Conservation (phyloP, 2,329 filamentous ascomycete species). For the Fusarium sp. region DNA sequence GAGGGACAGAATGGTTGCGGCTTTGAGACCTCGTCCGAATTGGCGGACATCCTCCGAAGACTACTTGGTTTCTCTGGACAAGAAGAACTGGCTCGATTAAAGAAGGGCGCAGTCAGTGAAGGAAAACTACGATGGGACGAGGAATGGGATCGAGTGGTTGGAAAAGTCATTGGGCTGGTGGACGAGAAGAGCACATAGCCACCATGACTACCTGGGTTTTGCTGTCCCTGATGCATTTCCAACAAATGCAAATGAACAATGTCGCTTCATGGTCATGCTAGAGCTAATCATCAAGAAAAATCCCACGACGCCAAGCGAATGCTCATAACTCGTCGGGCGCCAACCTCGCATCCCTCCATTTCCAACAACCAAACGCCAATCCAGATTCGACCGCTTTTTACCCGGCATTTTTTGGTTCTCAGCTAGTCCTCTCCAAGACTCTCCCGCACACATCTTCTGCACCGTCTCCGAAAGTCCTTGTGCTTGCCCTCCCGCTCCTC, state of each 20-base stretch:
- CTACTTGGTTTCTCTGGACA: conserved; percentile 69
- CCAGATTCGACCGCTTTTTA: conserved; percentile 3
- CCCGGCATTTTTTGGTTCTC: neutral
- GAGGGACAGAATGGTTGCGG: conserved; percentile 89
- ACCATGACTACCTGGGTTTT: neutral
- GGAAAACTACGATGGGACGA: conserved; percentile 86
- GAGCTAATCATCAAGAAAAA: conserved; percentile 17
- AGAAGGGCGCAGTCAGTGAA: conserved; percentile 78
- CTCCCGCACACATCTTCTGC: conserved; percentile 82
- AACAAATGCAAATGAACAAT: neutral
- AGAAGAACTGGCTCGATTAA: conserved; percentile 70
- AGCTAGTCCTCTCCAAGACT: conserved; percentile 78
- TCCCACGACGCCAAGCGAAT: conserved; percentile 39
- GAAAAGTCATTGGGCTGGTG: conserved; percentile 71
- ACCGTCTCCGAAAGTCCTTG: conserved; percentile 82
- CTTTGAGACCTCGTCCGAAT: conserved; percentile 77
- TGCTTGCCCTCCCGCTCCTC: conserved; percentile 74
- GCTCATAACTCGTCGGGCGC: conserved; percentile 19
- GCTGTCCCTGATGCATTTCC: neutral
- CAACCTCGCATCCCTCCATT: conserved; percentile 11
- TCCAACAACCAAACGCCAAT: conserved; percentile 24
- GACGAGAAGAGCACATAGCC: conserved; percentile 30
- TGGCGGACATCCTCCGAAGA: conserved; percentile 72
- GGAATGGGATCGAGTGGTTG: conserved; percentile 90
- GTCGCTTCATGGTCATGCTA: conserved; percentile 2